A percentile compares a stretch with the other conserved stretches of the same genome.
These are phyloP conservation scores for Collybiopsis luxurians DNA, from an alignment of 768 basidiomycete species.

Conservation along the genomic window DNA sequence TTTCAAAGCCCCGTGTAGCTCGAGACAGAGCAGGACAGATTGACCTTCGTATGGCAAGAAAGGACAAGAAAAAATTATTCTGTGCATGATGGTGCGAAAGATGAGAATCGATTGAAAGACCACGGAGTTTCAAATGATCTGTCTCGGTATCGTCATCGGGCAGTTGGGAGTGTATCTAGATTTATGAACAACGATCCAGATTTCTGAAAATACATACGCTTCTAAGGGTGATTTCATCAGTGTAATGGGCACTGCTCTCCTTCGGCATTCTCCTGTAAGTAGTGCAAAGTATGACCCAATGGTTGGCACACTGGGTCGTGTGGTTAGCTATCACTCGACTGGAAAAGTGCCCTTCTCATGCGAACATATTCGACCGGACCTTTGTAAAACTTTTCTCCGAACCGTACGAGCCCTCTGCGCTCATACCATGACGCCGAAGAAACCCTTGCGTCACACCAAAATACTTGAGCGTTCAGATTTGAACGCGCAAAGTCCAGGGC, in stretches of 20 bases:
- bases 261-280: too few relatives aligned
- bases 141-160: too few relatives aligned
- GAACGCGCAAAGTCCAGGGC: slow-evolving; percentile 35
- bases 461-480: slow-evolving; percentile 35
- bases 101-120: background rate
- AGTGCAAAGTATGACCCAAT: slow-evolving; percentile 9
- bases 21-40: background rate
- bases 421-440: slow-evolving; percentile 48
- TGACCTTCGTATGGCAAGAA: background rate
- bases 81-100: background rate
- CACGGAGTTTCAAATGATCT: too few relatives aligned
- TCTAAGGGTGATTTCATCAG: background rate
- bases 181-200: background rate
- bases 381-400: slow-evolving; percentile 54
- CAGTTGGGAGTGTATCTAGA: too few relatives aligned
- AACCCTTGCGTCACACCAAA: slow-evolving; percentile 61
- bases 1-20: background rate
- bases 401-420: slow-evolving; percentile 46
- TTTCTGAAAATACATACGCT: background rate
- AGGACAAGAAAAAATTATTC: background rate
- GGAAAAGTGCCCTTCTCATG: slow-evolving; percentile 38
- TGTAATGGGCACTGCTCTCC: too few relatives aligned
- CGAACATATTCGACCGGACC: slow-evolving; percentile 52
- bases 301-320: too few relatives aligned
- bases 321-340: background rate